Percentiles rank a stretch among this genome's conserved stretches.
Evolutionary conservation across 2,329 filamentous ascomycete species (phyloP).

Genomic region (Aureobasidium sp.): DNA sequence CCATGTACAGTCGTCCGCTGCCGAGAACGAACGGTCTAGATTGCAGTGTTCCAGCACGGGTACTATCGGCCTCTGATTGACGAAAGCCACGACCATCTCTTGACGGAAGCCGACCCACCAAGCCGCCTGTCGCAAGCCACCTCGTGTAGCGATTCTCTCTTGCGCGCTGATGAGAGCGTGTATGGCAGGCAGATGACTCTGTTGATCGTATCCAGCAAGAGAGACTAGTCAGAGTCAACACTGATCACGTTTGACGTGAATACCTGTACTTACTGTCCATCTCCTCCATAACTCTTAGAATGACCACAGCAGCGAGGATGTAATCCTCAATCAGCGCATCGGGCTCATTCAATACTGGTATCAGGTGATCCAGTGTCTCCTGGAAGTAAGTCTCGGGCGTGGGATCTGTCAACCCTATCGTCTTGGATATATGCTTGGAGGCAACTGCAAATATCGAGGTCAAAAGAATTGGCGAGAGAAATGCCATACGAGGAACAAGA

Average conservation of each 20-base stretch:
- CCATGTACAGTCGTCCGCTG: slow-evolving; percentile 47
- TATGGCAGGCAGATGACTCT: slow-evolving; percentile 23
- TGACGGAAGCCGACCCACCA: slow-evolving; percentile 51
- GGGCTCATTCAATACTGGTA: slow-evolving; percentile 37
- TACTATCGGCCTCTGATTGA: slow-evolving; percentile 37
- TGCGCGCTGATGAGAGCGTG: slow-evolving; percentile 29
- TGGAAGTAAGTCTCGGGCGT: slow-evolving; percentile 47
- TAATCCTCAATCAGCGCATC: slow-evolving; percentile 40
- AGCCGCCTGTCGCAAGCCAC: slow-evolving; percentile 39
- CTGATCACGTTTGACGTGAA: not conserved
- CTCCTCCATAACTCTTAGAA: slow-evolving; percentile 50
- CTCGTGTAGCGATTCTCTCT: slow-evolving; percentile 23
- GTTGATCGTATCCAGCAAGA: slow-evolving; percentile 15
- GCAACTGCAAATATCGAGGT: slow-evolving; percentile 51
- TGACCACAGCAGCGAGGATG: slow-evolving; percentile 47
- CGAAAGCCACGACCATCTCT: slow-evolving; percentile 48
- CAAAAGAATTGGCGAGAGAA: slow-evolving; percentile 43
- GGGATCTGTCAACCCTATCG: slow-evolving; percentile 34
- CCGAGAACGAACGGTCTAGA: slow-evolving; percentile 42
- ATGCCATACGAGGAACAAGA: slow-evolving; percentile 46
- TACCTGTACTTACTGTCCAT: slow-evolving; percentile 31
- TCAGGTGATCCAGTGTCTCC: slow-evolving; percentile 44
- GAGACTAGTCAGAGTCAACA: not conserved
- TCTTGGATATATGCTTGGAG: slow-evolving; percentile 45
- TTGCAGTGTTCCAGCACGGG: slow-evolving; percentile 44